A percentile compares a stretch with the other conserved stretches of the same genome.
phyloP scores from a whole-genome alignment of 495 filamentous ascomycete species.

The Hyphodiscus hymeniophilus region DNA sequence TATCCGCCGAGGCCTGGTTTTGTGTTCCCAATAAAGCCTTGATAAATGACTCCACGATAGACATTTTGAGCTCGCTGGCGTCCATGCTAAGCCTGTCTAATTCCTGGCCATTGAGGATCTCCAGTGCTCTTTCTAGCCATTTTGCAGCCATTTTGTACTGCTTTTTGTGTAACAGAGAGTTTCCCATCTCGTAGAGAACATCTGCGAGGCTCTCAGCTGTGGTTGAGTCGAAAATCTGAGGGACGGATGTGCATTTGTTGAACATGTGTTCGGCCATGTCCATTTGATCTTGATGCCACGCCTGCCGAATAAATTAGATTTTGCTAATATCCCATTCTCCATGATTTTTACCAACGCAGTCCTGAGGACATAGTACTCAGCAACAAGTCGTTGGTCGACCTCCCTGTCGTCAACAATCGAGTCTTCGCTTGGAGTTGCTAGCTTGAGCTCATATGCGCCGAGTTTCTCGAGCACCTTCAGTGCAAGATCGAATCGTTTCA shows the following conservation, averaged over 20 bases:
- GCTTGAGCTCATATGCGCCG: constrained; percentile 50
- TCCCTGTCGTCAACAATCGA: constrained; percentile 19
- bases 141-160: constrained; percentile 47
- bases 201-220: constrained; percentile 61
- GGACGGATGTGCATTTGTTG: constrained; percentile 40
- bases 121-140: constrained; percentile 69
- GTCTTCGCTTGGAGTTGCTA: constrained; percentile 36
- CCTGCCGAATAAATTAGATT: constrained; percentile 32
- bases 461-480: constrained; percentile 53
- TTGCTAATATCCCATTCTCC: too few species aligned
- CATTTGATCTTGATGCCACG: constrained; percentile 60
- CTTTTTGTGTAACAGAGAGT: constrained; percentile 41
- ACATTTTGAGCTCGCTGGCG: constrained; percentile 54
- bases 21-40: constrained; percentile 41
- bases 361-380: constrained; percentile 64
- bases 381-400: constrained; percentile 31
- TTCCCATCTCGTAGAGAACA: constrained; percentile 65
- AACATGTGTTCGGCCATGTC: constrained; percentile 77
- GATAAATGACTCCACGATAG: constrained; percentile 55
- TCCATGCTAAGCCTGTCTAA: constrained; percentile 47
- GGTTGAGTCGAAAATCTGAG: constrained; percentile 34
- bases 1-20: constrained; percentile 35
- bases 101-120: constrained; percentile 48
- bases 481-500: constrained; percentile 43
- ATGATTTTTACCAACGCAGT: constrained; percentile 60